These are phyloP conservation scores for Eutreptiella sp. DNA, from an alignment of 208 protist genomes.

Conservation along the genomic window DNA sequence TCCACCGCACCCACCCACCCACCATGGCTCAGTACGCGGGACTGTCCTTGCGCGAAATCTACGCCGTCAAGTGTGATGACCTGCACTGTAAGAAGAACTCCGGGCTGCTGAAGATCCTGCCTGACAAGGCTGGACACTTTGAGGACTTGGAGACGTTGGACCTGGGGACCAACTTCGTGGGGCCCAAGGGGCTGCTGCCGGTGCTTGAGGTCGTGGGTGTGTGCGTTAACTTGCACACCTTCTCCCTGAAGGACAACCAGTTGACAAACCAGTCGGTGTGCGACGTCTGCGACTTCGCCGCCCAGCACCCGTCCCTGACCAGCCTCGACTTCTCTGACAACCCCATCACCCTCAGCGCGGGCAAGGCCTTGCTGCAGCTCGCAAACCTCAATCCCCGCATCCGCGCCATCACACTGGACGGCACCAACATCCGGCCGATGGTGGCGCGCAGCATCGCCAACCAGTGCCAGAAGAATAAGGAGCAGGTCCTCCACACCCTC, in stretches of 20 bases:
- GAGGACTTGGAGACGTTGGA: slow-evolving; percentile 50
- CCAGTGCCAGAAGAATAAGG: slow-evolving; percentile 56
- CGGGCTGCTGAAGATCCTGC: slow-evolving; percentile 41
- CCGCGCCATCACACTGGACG: slow-evolving; percentile 55
- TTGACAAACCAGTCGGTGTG: slow-evolving; percentile 55
- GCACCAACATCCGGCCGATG: slow-evolving; percentile 47
- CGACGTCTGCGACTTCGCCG: slow-evolving; percentile 47
- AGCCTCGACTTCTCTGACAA: slow-evolving; percentile 70
- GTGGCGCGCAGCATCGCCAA: slow-evolving; percentile 46
- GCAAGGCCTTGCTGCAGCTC: slow-evolving; percentile 55
- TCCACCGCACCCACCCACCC: too few relatives aligned
- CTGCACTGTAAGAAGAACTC: slow-evolving; percentile 59
- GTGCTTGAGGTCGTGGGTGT: slow-evolving; percentile 63
- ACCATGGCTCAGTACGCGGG: slow-evolving; percentile 45
- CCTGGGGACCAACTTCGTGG: slow-evolving; percentile 71
- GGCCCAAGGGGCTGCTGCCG: slow-evolving; percentile 60
- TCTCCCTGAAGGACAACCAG: slow-evolving; percentile 57
- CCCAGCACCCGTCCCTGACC: slow-evolving; percentile 50
- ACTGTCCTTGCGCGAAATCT: slow-evolving; percentile 62
- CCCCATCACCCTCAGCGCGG: slow-evolving; percentile 60
- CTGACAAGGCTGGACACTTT: slow-evolving; percentile 57
- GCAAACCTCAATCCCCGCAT: slow-evolving; percentile 51
- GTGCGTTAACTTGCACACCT: slow-evolving; percentile 38
- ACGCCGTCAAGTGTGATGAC: slow-evolving; percentile 58
- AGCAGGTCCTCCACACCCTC: too few relatives aligned